phyloP scores from a whole-genome alignment of 805 yeast species.

The Schwanniomyces occidentalis region DNA sequence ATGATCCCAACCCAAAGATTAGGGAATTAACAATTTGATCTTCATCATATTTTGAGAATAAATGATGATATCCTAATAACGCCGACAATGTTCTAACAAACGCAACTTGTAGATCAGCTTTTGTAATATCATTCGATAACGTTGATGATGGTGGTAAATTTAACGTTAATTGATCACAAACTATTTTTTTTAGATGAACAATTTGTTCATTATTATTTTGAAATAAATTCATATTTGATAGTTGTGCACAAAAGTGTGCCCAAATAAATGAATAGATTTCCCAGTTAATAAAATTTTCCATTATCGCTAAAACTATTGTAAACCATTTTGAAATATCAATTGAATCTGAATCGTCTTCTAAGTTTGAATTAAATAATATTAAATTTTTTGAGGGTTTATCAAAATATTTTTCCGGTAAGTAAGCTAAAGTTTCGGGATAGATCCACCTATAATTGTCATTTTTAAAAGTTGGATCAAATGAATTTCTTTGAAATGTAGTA shows the following conservation, averaged over 20 bases:
- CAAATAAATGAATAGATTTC: constrained; percentile 65
- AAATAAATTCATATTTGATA: constrained; percentile 59
- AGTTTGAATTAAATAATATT: constrained; percentile 15
- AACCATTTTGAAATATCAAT: constrained; percentile 54
- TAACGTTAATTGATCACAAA: constrained; percentile 61
- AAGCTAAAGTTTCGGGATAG: constrained; percentile 57
- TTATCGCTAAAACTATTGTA: constrained; percentile 44
- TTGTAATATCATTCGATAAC: constrained; percentile 47
- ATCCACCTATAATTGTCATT: constrained; percentile 45
- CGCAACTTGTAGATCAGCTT: constrained; percentile 66
- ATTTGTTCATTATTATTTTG: constrained; percentile 39
- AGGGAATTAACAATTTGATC: constrained; percentile 64
- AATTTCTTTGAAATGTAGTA: constrained; percentile 55
- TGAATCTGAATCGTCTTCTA: not conserved
- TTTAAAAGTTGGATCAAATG: constrained; percentile 22
- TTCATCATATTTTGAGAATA: constrained; percentile 56
- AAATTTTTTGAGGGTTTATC: constrained; percentile 38
- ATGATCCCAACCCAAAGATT: constrained; percentile 61
- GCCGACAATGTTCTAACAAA: constrained; percentile 62
- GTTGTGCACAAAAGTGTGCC: constrained; percentile 71
- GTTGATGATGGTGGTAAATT: constrained; percentile 44
- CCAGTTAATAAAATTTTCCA: constrained; percentile 63
- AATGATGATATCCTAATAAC: constrained; percentile 57
- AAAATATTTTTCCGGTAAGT: constrained; percentile 46
- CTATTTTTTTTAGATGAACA: constrained; percentile 39